Evolutionary conservation across 495 filamentous ascomycete species (phyloP), one percentile per base, ranked within the genome.

Genomic region (Penicillium dipodomyicola): DNA sequence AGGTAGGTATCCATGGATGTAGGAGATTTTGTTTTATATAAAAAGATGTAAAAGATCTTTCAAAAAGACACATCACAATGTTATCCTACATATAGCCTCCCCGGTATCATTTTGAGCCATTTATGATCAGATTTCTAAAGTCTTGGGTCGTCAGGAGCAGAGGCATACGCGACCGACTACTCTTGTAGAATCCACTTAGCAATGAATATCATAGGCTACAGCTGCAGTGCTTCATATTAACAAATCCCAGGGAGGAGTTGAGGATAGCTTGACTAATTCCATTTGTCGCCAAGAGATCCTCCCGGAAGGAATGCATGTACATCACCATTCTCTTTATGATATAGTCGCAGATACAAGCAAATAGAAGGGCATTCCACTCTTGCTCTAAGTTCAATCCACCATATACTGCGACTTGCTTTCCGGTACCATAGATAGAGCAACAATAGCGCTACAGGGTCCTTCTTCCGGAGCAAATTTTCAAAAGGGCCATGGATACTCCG

Each of bases 361-460:
- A 37, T 37, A 37, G 33, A 37, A 7, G 33, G 14, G 15, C 33
- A 37, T 37, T 37, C 33, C 33, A 37, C 33, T 8, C 33, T n/a
- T 27, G 75, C 73, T 25, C 77, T 63, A 15, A 69, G 58, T 44
- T 65, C 65, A 65, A 80, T 67, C 69, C 71, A 80, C 78, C 77
- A 80, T 50, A 70, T 63, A 65, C 63, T 62, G 40, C 62, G 61
- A 55, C 67, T 50, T 58, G 62, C 65, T 61, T 76, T 76, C 14
- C 60, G 51, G 48, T 77, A 81, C 78, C 78, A 81, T 17, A 77
- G 56, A 63, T 72, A 76, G 1, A 81, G 64, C 60, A 81, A 60
- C 57, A 80, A 58, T 1, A 80, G 66, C 5, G 78, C 74, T 5
- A 63, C 44, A 25, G 77, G 73, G 33, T 80, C 75, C 56, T 58